Evolutionary conservation across 768 basidiomycete genomes (phyloP).

Genomic region (Mrakia frigida): DNA sequence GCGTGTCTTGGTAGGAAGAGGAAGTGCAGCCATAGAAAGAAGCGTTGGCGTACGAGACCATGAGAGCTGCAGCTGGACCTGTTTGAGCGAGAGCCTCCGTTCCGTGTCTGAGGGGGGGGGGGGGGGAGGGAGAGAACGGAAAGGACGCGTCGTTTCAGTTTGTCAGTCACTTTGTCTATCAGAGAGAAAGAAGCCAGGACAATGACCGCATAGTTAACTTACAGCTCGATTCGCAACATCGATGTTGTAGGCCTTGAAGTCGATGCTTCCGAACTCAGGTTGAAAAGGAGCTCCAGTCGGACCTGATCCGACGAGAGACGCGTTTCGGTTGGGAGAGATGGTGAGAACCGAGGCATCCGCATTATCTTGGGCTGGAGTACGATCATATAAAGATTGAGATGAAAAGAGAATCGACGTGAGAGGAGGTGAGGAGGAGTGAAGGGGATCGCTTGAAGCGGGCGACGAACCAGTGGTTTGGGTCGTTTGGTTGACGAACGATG

Average conservation of each 20-base stretch:
- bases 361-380: constrained; percentile 49
- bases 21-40: constrained; percentile 63
- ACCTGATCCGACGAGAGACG: constrained; percentile 58
- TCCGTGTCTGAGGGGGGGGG: constrained; percentile 5
- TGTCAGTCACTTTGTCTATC: no score
- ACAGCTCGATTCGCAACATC: constrained; percentile 65
- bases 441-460: neutral
- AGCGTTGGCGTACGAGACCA: constrained; percentile 60
- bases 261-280: constrained; percentile 52
- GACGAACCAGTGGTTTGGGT: constrained; percentile 35
- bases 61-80: constrained; percentile 61
- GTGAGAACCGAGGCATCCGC: constrained; percentile 58
- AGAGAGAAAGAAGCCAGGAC: no score
- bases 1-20: constrained; percentile 61
- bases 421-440: constrained; percentile 38
- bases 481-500: constrained; percentile 35
- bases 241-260: constrained; percentile 64
- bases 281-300: constrained; percentile 56
- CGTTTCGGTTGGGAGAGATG: constrained; percentile 56
- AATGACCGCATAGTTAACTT: no score
- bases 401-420: no score
- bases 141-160: neutral
- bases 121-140: neutral
- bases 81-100: constrained; percentile 35
- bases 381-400: no score